Percentiles rank a stretch among this genome's conserved stretches.
These are phyloP conservation scores for Racocetra persica DNA, from an alignment of 371 early-diverging fungal genomes.

Conservation along the genomic window DNA sequence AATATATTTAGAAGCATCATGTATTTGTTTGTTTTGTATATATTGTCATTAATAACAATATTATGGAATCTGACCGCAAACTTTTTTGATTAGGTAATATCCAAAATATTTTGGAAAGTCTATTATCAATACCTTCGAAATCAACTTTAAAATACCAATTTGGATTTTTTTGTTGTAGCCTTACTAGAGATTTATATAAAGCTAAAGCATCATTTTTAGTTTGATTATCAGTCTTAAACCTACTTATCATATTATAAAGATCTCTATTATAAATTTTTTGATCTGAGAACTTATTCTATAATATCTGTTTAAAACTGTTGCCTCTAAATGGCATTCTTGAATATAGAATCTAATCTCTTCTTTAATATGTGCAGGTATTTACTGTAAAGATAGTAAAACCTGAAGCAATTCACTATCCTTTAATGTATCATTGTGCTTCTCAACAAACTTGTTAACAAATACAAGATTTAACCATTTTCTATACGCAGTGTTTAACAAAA, in stretches of 20 bases:
- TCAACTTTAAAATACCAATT: no score
- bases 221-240: background rate
- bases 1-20: slow-evolving; percentile 35
- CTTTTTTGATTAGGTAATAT: slow-evolving; percentile 36
- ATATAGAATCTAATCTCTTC: background rate
- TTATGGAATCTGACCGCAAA: slow-evolving; percentile 40
- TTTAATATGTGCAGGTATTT: no score
- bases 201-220: background rate
- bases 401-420: no score
- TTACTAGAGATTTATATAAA: background rate
- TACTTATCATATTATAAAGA: background rate
- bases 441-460: background rate
- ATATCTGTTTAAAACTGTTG: background rate
- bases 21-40: slow-evolving; percentile 39
- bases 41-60: slow-evolving; percentile 45
- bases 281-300: background rate
- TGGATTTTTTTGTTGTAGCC: background rate
- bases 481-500: background rate
- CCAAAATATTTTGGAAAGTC: slow-evolving; percentile 39
- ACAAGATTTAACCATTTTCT: background rate
- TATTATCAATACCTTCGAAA: no score
- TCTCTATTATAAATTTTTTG: background rate
- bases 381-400: no score
- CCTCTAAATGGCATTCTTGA: background rate
- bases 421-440: background rate